Evolutionary conservation across 345 rosid species (phyloP).

Genomic region (Citrus cavaleriei): DNA sequence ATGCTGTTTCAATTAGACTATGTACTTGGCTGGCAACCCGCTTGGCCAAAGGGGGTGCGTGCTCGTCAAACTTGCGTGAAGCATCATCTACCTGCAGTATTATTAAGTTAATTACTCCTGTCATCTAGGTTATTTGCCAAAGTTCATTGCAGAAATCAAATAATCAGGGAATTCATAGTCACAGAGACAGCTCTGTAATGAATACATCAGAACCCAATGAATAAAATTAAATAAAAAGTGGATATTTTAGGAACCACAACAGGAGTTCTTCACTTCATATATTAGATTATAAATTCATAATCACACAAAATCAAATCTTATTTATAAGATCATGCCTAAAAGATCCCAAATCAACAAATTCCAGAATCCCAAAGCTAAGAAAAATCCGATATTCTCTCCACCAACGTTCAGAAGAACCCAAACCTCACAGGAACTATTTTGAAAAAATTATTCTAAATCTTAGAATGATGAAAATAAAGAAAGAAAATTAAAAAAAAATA

Average conservation of each 20-base stretch:
- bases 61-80: slow-evolving; percentile 52
- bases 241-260: background rate
- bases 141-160: background rate
- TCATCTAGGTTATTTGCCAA: background rate
- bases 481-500: background rate
- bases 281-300: no score
- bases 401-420: background rate
- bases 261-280: background rate
- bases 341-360: background rate
- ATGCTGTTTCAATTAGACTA: slow-evolving; percentile 31
- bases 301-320: background rate
- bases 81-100: slow-evolving; percentile 62
- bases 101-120: background rate
- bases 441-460: no score
- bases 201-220: background rate
- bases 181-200: background rate
- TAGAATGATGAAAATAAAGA: background rate
- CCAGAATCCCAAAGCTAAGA: background rate
- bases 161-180: background rate
- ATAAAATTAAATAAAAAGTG: background rate
- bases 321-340: background rate
- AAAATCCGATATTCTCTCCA: background rate
- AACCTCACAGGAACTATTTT: background rate
- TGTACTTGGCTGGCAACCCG: slow-evolving; percentile 35
- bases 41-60: slow-evolving; percentile 73